Evolutionary conservation across 495 filamentous ascomycete species (phyloP).

Genomic region (Delitschia confertaspora): DNA sequence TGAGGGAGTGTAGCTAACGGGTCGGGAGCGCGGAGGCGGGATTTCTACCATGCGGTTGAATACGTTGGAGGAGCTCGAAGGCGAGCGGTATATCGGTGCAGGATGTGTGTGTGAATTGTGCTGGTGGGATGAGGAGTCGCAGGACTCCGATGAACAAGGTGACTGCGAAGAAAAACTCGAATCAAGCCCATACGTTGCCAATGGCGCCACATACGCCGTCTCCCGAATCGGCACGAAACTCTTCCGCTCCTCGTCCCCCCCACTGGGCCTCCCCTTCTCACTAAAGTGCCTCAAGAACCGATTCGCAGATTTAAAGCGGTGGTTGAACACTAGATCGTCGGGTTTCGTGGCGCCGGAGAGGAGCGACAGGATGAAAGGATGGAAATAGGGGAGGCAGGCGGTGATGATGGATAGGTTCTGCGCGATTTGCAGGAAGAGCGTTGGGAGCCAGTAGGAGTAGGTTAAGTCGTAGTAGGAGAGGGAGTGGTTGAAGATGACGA

Average conservation of each 20-base stretch:
- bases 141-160: too few relatives aligned
- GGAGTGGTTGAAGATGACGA: slow-evolving; percentile 16
- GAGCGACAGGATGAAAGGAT: slow-evolving; percentile 20
- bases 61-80: slow-evolving; percentile 5
- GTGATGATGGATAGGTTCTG: slow-evolving; percentile 26
- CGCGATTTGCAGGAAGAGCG: slow-evolving; percentile 18
- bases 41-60: slow-evolving; percentile 16
- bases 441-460: slow-evolving; percentile 15
- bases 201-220: slow-evolving; percentile 11
- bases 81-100: slow-evolving; percentile 1
- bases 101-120: neutral
- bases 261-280: neutral
- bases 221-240: too few relatives aligned
- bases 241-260: neutral
- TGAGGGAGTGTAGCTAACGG: neutral
- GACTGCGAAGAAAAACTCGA: neutral
- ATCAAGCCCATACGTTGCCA: slow-evolving; percentile 21
- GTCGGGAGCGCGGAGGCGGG: slow-evolving; percentile 1
- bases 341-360: slow-evolving; percentile 10
- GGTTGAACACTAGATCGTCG: slow-evolving; percentile 7
- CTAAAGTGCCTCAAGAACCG: too few relatives aligned
- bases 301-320: too few relatives aligned
- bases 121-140: too few relatives aligned
- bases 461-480: slow-evolving; percentile 5
- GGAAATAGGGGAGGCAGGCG: slow-evolving; percentile 14